These are phyloP conservation scores for Bathelium albidoporum DNA, from an alignment of 495 filamentous ascomycete species.

Conservation along the genomic window DNA sequence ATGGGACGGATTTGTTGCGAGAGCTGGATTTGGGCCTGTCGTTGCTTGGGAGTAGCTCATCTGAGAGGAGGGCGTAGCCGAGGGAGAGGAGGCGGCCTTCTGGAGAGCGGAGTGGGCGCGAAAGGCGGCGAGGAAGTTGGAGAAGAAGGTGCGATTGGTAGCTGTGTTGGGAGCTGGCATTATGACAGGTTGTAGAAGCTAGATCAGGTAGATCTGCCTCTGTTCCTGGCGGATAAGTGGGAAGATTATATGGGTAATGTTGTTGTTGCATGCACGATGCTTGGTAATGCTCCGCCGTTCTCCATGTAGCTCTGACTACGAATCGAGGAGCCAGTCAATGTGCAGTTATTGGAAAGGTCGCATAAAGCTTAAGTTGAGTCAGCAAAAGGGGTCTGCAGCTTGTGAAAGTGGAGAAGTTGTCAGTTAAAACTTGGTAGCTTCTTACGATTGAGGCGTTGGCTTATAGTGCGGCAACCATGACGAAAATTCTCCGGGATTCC, in stretches of 20 bases:
- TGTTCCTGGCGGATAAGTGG: too few species aligned
- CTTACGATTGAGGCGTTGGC: background rate
- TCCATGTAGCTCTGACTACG: background rate
- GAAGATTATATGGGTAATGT: background rate
- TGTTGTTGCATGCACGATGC: background rate
- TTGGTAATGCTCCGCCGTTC: constrained; percentile 1
- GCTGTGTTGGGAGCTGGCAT: constrained; percentile 37
- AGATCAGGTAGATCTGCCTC: too few species aligned
- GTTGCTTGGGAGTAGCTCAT: constrained; percentile 31
- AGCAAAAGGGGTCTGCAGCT: background rate
- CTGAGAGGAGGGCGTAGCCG: constrained; percentile 25
- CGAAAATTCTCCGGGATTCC: background rate
- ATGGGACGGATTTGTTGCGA: constrained; percentile 15
- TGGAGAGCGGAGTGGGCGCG: constrained; percentile 42
- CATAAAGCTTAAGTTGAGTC: background rate
- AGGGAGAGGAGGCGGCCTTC: constrained; percentile 31
- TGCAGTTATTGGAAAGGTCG: background rate
- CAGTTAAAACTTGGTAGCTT: background rate
- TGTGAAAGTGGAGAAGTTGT: background rate
- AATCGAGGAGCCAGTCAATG: background rate
- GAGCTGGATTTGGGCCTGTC: constrained; percentile 29
- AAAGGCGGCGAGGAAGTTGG: constrained; percentile 79
- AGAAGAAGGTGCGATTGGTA: constrained; percentile 74
- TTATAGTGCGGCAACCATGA: background rate
- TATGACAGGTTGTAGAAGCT: constrained; percentile 16